Evolutionary conservation across 139 green algal species (phyloP), one percentile per base, ranked within the genome.

Genomic region (Auxenochlorella protothecoides): DNA sequence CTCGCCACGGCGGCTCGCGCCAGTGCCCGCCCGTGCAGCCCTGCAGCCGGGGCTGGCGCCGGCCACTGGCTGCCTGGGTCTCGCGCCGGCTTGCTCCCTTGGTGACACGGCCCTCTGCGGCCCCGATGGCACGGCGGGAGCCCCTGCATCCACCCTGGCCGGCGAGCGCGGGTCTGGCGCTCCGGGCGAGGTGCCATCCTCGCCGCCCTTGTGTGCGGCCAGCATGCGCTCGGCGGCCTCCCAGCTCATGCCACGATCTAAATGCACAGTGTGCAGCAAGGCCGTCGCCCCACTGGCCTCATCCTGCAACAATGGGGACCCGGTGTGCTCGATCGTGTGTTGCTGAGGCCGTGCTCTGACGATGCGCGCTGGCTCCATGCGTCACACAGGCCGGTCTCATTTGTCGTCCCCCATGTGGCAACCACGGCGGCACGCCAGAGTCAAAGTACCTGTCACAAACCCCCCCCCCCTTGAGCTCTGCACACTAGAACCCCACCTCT

Each of bases 171-270:
- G 27, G 27, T 44, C 27, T 44, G 27, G 27, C 27, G 27, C 27
- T 44, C 27, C 27, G 27, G 27, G 27, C 27, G 27, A 44, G 27
- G 27, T 44, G 27, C 27, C 27, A 44, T 44, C 64, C 4, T 59
- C 66, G 13, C 8, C 13, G 44, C 68, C 15, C 51, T 68, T 55
- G 63, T 76, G 68, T 53, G 66, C 12, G 55, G 77, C 71, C 70
- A 88, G 75, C 65, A 79, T 61, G 66, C 55, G 15, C 53, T 60
- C 16, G 4, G 84, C 80, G 4, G 68, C 68, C 6, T 74, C 72
- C 74, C 74, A 89, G 66, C 74, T 70, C 55, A 86, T 53, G 12
- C 84, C 84, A 3, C 84, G 65, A 72, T 89, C 84, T 53, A 88
- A 60, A 59, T 76, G 56, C 3, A 88, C 56, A 3, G 63, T 70